Percentiles rank a stretch among this genome's conserved stretches.
Evolutionary conservation across 2,329 filamentous ascomycete genomes (phyloP).

Genomic region (Ophiocordyceps camponoti-floridani): DNA sequence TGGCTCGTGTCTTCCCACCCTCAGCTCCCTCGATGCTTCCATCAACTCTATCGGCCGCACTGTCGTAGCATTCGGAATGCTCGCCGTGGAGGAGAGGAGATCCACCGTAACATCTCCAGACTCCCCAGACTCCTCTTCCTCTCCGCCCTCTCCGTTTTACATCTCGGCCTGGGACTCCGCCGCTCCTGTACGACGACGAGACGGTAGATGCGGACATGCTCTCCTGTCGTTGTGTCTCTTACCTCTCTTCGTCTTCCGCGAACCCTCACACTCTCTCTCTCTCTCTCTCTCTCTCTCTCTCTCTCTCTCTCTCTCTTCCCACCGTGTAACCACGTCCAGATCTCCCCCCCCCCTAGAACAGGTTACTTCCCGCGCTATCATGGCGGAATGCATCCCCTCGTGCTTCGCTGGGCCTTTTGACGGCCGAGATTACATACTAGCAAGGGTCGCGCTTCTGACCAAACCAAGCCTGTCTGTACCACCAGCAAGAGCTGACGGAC

Average conservation of each 20-base stretch:
- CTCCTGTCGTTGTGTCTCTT: too few relatives aligned
- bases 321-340: constrained; percentile 11
- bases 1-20: background rate
- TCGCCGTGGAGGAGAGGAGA: constrained; percentile 9
- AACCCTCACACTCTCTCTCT: too few relatives aligned
- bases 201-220: too few relatives aligned
- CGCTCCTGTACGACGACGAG: too few relatives aligned
- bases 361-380: background rate
- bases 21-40: constrained; percentile 1
- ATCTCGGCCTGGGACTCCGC: too few relatives aligned
- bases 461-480: too few relatives aligned
- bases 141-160: too few relatives aligned
- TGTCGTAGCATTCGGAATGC: constrained; percentile 11
- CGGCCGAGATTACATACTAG: background rate
- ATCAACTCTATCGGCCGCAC: constrained; percentile 9
- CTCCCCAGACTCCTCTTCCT: too few relatives aligned
- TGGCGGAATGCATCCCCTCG: background rate
- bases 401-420: background rate
- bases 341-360: constrained; percentile 3
- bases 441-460: too few relatives aligned
- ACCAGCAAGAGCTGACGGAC: too few relatives aligned
- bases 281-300: background rate
- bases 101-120: constrained; percentile 6
- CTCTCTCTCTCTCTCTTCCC: constrained; percentile 2
- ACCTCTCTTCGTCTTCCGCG: too few relatives aligned